Percentiles rank a stretch among this genome's conserved stretches.
Conservation (phyloP, 495 filamentous ascomycete genomes). For the Elaphomyces granulatus region DNA sequence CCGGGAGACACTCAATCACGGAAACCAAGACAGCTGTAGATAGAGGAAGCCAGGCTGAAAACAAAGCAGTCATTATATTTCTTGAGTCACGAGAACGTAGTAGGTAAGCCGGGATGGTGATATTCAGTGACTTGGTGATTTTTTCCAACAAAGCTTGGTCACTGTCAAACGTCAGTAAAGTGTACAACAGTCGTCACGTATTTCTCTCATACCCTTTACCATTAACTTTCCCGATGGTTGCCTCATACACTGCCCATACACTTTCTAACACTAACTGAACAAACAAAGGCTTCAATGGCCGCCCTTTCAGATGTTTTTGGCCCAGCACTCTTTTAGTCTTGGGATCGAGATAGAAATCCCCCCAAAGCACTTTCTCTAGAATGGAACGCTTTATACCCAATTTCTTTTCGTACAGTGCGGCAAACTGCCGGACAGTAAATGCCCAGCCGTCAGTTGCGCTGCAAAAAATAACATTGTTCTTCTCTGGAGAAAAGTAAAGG, state of each 20-base stretch:
- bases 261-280: constrained; percentile 92
- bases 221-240: constrained; percentile 66
- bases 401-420: constrained; percentile 88
- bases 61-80: constrained; percentile 70
- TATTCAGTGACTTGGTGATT: constrained; percentile 80
- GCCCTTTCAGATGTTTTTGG: constrained; percentile 83
- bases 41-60: constrained; percentile 80
- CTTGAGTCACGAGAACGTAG: constrained; percentile 73
- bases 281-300: constrained; percentile 89
- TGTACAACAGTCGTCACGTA: too few species aligned
- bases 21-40: constrained; percentile 89
- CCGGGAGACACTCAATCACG: constrained; percentile 83
- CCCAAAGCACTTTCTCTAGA: constrained; percentile 93
- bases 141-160: constrained; percentile 77
- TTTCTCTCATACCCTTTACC: constrained; percentile 60
- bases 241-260: constrained; percentile 93
- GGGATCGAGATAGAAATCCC: constrained; percentile 90
- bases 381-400: constrained; percentile 84
- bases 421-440: constrained; percentile 91
- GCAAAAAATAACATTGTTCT: constrained; percentile 97
- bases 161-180: constrained; percentile 31
- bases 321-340: constrained; percentile 91
- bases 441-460: constrained; percentile 97
- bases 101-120: constrained; percentile 71
- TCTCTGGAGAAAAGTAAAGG: constrained; percentile 95